Base-by-base conservation (phyloP, 1,139 yeast species). In the Yarrowia galli region DNA sequence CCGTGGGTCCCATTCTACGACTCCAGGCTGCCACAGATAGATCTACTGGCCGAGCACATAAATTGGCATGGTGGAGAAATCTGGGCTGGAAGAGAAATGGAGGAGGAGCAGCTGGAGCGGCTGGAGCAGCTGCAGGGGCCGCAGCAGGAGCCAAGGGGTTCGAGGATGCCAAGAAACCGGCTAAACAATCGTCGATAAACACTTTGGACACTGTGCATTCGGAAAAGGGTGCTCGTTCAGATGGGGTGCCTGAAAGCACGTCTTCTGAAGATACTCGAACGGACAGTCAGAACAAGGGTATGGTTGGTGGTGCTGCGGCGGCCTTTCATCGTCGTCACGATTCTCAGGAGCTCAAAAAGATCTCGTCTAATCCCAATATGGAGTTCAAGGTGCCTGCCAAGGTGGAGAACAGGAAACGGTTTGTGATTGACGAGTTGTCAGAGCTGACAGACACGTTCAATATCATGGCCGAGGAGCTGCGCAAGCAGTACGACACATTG, bases 361-460 rank as follows among this genome's bases (percentile, higher is more conserved):
- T 32, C 9, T 22, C 28, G 7, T 49, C 53, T 43, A 35, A 45
- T 28, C 22, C 71, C 18, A 45, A 65, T 25, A 65, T 71, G n/a
- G 74, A 70, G 40, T 75, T 75, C 69, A 68, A 72, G 46, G 70
- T 75, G 38, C 81, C 81, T 3, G 78, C 75, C 35, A 73, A 74
- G 67, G 78, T 78, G 7, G 72, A 73, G 2, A 70, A 74, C 2
- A 61, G 73, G 7, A 69, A 74, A 22, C 69, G 74, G 42, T 73
- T 71, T 64, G 72, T 93, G 74, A 84, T 87, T 66, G 98, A 95
- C 79, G 99, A 95, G 77, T 82, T 95, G 67, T 89, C 96, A 0
- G 97, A 92, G 73, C 81, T 95, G 68, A 89, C 97, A 0, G 96
- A 90, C 68, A 93, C 97, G 0, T 95, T 93, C 77, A 92, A 93